Base-by-base conservation (phyloP, 352 stramenopile species). In the Phytophthora pseudosyringae region DNA sequence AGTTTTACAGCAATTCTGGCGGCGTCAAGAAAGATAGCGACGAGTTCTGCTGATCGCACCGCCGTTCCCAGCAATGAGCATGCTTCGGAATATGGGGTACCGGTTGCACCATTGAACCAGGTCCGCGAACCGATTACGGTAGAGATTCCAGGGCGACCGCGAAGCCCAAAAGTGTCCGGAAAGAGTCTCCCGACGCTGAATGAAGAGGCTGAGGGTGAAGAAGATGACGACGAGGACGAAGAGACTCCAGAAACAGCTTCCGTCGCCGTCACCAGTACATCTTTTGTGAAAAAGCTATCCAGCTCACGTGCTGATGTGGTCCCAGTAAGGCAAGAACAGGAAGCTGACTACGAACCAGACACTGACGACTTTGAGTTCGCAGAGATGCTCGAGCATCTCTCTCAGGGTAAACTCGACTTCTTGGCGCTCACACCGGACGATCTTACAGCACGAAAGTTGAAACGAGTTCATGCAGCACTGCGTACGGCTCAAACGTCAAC, bases 341-440 rank as follows among this genome's bases (percentile, higher is more conserved):
- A 67, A 15, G 21, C 38, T 12, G n/a, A 21, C 21, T 39, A 64
- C 31, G 61, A 58, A 39, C 9, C 10, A 12, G 50, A 64, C 5
- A 45, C 10, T 12, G 45, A 71, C 16, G 67, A 71, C 11, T 21
- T 13, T 6, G 61, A 65, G 26, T 69, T 75, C n/a, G 21, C n/a
- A 10, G 62, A 64, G 28, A 81, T 86, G 72, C 47, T 86, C 3
- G 45, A 69, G 33, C 59, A 78, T 15, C 46, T 86, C 15, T 60
- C 53, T 2, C 67, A 51, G 3, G 71, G 79, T 44, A 38, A 69
- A 33, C 28, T 66, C 6, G 73, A 56, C 13, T 67, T 60, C 6
- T 61, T 86, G n/a, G 35, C 36, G 4, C 67, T 86, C 11, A 71
- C 63, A 18, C 28, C 59, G 7, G 44, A 48, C 33, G 64, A 82